phyloP scores from a whole-genome alignment of 2,329 filamentous ascomycete species.

The Blastomyces silverae region DNA sequence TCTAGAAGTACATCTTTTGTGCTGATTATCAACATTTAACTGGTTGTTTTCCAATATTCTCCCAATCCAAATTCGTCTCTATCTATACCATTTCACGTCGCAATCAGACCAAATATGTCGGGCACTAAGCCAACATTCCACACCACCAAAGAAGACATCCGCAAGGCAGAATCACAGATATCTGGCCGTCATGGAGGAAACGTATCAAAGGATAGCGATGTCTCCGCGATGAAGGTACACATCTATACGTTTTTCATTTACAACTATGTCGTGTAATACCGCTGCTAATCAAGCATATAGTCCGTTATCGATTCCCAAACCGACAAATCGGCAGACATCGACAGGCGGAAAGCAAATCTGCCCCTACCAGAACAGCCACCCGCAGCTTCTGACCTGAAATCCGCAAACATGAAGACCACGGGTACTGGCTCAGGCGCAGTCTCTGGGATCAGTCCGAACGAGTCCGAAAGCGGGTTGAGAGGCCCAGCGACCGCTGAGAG shows the following conservation, averaged over 20 bases:
- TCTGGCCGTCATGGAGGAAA: constrained; percentile 38
- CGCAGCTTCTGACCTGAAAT: constrained; percentile 70
- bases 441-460: constrained; percentile 43
- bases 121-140: constrained; percentile 41
- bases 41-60: not conserved
- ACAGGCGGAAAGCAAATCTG: constrained; percentile 63
- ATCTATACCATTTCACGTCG: not conserved
- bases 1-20: too few relatives aligned
- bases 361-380: constrained; percentile 74
- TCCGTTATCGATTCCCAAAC: constrained; percentile 24
- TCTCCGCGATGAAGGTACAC: constrained; percentile 44
- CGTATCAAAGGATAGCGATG: constrained; percentile 39
- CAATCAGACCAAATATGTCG: constrained; percentile 23
- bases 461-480: constrained; percentile 48
- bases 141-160: constrained; percentile 45
- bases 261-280: constrained; percentile 26
- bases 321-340: constrained; percentile 58
- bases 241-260: not conserved
- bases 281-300: constrained; percentile 30
- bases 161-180: constrained; percentile 42
- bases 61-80: not conserved
- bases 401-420: constrained; percentile 59
- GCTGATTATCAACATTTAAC: not conserved
- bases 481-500: constrained; percentile 55
- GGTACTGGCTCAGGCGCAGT: constrained; percentile 60